These are phyloP conservation scores for Angomonas deanei DNA, from an alignment of 208 protist species.

Conservation along the genomic window DNA sequence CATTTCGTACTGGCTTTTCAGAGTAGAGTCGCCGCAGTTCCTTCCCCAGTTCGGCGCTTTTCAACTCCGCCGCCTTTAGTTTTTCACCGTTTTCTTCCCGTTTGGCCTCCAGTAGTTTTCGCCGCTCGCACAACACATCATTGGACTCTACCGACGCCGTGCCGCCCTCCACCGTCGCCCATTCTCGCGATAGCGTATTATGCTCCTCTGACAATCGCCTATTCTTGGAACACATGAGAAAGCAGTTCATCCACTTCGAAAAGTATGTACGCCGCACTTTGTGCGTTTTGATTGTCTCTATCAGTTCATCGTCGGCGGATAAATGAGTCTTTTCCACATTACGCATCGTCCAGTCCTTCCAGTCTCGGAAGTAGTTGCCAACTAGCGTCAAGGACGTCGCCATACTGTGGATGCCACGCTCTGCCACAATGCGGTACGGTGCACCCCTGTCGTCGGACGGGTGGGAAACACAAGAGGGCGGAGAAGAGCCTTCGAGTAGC, in stretches of 20 bases:
- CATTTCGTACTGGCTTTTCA: conserved; percentile 5
- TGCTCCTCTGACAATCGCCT: conserved; percentile 40
- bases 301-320: too few species aligned
- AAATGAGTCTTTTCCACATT: too few species aligned
- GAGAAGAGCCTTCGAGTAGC: too few species aligned
- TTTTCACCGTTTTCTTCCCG: conserved; percentile 20
- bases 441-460: too few species aligned
- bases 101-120: too few species aligned
- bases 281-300: neutral
- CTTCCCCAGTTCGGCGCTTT: conserved; percentile 7
- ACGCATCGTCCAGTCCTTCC: too few species aligned
- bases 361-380: too few species aligned
- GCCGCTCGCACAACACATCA: too few species aligned
- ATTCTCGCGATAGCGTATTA: conserved; percentile 50
- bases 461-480: too few species aligned
- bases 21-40: conserved; percentile 12
- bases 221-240: conserved; percentile 24
- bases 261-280: neutral
- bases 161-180: conserved; percentile 34
- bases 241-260: conserved; percentile 14
- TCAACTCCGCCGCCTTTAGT: conserved; percentile 18
- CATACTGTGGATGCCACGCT: too few species aligned
- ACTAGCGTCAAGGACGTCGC: too few species aligned
- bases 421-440: too few species aligned
- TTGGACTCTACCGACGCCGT: conserved; percentile 22